Conservation (phyloP, 805 yeast genomes). For the Spathaspora arborariae region DNA sequence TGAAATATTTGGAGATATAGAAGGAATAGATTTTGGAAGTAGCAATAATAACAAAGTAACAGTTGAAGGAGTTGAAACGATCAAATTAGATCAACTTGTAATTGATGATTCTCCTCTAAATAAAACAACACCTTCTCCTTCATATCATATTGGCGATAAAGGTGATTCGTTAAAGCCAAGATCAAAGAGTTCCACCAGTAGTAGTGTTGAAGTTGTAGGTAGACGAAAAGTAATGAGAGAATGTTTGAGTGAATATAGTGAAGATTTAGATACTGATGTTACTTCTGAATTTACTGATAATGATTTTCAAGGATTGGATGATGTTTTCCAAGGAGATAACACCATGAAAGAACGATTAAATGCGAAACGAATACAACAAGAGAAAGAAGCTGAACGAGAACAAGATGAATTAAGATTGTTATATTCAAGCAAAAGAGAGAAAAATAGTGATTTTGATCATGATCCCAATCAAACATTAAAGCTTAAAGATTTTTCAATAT, state of each 20-base stretch:
- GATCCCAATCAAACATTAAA: constrained; percentile 22
- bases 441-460: constrained; percentile 11
- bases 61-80: constrained; percentile 2
- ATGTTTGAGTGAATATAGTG: constrained; percentile 33
- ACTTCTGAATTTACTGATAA: constrained; percentile 37
- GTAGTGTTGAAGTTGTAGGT: background rate
- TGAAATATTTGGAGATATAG: constrained; percentile 12
- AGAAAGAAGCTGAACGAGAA: constrained; percentile 31
- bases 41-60: background rate
- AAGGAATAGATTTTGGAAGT: constrained; percentile 6
- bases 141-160: background rate
- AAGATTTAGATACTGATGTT: constrained; percentile 33
- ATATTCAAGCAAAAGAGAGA: constrained; percentile 11
- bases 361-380: constrained; percentile 20
- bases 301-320: constrained; percentile 35
- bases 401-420: constrained; percentile 23
- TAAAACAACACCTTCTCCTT: background rate
- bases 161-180: constrained; percentile 12
- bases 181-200: constrained; percentile 11
- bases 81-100: constrained; percentile 2
- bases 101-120: background rate
- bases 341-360: constrained; percentile 23
- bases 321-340: constrained; percentile 35
- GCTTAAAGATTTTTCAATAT: constrained; percentile 22
- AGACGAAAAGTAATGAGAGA: constrained; percentile 8